Percentiles rank a stretch among this genome's conserved stretches.
phyloP scores from a whole-genome alignment of 129 eudicot genomes.

The Chrysanthemum makinoi region DNA sequence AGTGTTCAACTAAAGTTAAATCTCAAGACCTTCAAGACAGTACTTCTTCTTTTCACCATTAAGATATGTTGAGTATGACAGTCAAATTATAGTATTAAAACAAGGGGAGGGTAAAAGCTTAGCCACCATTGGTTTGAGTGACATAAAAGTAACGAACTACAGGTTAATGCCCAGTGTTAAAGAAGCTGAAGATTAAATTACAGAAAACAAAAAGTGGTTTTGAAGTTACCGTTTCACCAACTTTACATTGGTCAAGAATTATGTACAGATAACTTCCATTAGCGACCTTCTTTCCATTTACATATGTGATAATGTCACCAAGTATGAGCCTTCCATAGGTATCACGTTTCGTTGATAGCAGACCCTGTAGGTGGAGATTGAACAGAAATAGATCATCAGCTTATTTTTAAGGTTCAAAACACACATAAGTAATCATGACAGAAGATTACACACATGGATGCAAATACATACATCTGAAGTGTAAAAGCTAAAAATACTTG shows the following conservation, averaged over 20 bases:
- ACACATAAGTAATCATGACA: background rate
- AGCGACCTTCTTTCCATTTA: constrained; percentile 75
- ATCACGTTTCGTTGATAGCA: constrained; percentile 81
- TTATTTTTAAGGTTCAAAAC: constrained; percentile 14
- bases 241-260: constrained; percentile 96
- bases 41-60: background rate
- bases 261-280: constrained; percentile 93
- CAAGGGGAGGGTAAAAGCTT: background rate
- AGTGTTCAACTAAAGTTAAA: constrained; percentile 1
- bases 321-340: constrained; percentile 77
- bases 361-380: constrained; percentile 59
- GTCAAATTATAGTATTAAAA: background rate
- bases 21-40: background rate
- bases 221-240: constrained; percentile 67
- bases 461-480: background rate
- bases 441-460: background rate
- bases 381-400: constrained; percentile 5
- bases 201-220: constrained; percentile 3
- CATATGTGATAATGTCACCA: constrained; percentile 89
- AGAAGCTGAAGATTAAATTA: background rate
- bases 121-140: background rate
- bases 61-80: background rate
- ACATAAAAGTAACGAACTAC: background rate
- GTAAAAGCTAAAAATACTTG: too few relatives aligned
- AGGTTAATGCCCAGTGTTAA: background rate